Percentiles rank a stretch among this genome's conserved stretches.
phyloP scores from a whole-genome alignment of 1,284 basidiomycete species.

The Agroathelia rolfsii region DNA sequence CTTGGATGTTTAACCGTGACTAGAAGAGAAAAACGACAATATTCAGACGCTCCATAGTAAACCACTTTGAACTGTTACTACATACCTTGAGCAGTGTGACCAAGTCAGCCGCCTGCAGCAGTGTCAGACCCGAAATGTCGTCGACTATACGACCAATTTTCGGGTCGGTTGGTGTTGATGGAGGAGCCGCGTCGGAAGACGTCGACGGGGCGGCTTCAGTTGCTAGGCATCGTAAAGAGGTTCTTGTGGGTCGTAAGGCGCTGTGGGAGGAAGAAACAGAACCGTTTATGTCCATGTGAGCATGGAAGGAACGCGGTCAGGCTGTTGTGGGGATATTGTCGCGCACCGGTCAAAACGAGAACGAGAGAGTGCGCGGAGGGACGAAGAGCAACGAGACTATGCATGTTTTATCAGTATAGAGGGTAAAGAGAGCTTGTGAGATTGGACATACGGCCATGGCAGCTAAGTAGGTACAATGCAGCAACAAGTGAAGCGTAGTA shows the following conservation, averaged over 20 bases:
- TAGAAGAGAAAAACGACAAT: constrained; percentile 21
- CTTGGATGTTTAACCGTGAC: constrained; percentile 94
- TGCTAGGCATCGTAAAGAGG: constrained; percentile 33
- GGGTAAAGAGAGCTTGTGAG: constrained; percentile 1
- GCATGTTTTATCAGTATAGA: constrained; percentile 2
- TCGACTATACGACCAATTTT: constrained; percentile 84
- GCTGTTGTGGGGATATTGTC: too few relatives aligned
- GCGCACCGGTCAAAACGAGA: constrained; percentile 27
- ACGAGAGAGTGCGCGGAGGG: constrained; percentile 36
- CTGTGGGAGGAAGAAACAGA: constrained; percentile 18
- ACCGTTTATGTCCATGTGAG: constrained; percentile 8
- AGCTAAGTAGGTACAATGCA: too few relatives aligned
- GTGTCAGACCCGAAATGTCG: constrained; percentile 83
- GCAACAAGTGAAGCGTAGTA: too few relatives aligned
- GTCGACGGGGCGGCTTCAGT: constrained; percentile 36
- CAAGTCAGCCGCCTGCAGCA: constrained; percentile 96
- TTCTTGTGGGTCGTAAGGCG: constrained; percentile 23
- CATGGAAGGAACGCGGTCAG: constrained; percentile 14
- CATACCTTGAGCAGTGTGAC: constrained; percentile 85
- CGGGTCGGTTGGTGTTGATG: constrained; percentile 42
- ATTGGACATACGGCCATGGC: constrained; percentile 22
- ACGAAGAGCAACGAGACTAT: constrained; percentile 38
- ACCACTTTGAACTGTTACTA: too few relatives aligned
- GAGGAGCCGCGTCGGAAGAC: constrained; percentile 33
- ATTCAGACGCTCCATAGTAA: constrained; percentile 3